Percentiles rank a stretch among this genome's conserved stretches.
Conservation (phyloP, 306 rosid genomes). For the Dryas drummondii region DNA sequence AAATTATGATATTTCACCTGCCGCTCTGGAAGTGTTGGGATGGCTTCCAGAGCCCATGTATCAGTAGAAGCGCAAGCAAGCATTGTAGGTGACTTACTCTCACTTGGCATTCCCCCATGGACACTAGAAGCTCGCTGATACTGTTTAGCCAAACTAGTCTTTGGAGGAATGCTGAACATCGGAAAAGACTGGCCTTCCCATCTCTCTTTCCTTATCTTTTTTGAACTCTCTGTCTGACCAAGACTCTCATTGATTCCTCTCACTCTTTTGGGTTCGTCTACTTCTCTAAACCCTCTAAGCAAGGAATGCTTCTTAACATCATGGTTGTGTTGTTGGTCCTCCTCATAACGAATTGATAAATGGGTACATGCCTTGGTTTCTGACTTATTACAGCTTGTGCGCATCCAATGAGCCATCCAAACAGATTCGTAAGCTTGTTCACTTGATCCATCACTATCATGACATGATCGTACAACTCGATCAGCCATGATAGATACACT, state of each 20-base stretch:
- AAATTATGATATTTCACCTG: slow-evolving; percentile 34
- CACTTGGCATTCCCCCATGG: slow-evolving; percentile 27
- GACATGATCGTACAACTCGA: slow-evolving; percentile 25
- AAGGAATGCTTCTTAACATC: slow-evolving; percentile 34
- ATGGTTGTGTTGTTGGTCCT: slow-evolving; percentile 35
- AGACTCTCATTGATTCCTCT: slow-evolving; percentile 29
- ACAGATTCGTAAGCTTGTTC: slow-evolving; percentile 41
- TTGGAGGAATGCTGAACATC: slow-evolving; percentile 38
- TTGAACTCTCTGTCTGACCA: slow-evolving; percentile 22
- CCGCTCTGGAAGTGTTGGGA: slow-evolving; percentile 13
- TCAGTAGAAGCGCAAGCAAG: slow-evolving; percentile 33
- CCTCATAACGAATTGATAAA: slow-evolving; percentile 36
- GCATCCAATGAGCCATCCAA: slow-evolving; percentile 82
- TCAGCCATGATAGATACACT: slow-evolving; percentile 48
- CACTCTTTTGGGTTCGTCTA: slow-evolving; percentile 30
- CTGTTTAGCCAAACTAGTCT: slow-evolving; percentile 32
- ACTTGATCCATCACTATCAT: slow-evolving; percentile 34
- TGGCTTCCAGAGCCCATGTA: slow-evolving; percentile 29
- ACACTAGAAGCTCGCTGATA: slow-evolving; percentile 28
- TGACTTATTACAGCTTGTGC: slow-evolving; percentile 45
- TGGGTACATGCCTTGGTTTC: slow-evolving; percentile 28
- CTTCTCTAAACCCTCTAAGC: slow-evolving; percentile 38
- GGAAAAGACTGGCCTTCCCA: slow-evolving; percentile 54
- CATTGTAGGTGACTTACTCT: slow-evolving; percentile 32
- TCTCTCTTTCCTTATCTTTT: slow-evolving; percentile 30